These are phyloP conservation scores for Leptodermis oblonga DNA, from an alignment of 257 asterid species.

Conservation along the genomic window DNA sequence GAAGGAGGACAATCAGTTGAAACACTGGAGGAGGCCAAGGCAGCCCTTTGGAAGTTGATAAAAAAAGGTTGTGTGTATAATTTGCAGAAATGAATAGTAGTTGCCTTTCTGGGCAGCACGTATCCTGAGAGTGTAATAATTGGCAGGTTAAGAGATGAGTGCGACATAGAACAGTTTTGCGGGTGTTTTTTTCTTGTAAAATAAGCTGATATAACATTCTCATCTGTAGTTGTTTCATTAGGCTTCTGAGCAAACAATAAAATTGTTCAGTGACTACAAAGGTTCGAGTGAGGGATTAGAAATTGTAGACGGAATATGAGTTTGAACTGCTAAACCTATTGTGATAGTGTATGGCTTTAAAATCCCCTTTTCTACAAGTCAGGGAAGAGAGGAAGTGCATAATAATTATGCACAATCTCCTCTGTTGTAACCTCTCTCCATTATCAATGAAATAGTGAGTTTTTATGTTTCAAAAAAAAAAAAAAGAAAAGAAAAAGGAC, in stretches of 20 bases:
- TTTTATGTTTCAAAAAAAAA: too few relatives aligned
- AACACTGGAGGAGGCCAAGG: conserved; percentile 85
- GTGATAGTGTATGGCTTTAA: neutral
- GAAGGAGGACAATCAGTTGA: conserved; percentile 67
- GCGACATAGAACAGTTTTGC: neutral
- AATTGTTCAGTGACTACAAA: neutral
- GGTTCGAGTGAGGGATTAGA: neutral
- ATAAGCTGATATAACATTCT: neutral
- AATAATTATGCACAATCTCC: too few relatives aligned
- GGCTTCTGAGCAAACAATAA: neutral
- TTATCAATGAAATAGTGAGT: too few relatives aligned
- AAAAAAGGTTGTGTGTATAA: conserved; percentile 53
- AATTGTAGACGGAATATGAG: neutral
- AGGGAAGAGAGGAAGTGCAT: too few relatives aligned
- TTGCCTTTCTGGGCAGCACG: neutral
- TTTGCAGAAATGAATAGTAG: conserved; percentile 36
- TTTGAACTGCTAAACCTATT: neutral
- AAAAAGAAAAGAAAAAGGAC: too few relatives aligned
- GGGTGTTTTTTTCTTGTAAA: neutral
- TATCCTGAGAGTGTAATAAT: neutral
- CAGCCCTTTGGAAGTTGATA: conserved; percentile 62
- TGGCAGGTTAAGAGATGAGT: neutral
- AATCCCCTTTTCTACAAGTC: neutral
- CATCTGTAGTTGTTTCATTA: neutral
- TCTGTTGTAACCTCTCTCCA: too few relatives aligned